Base-by-base conservation (phyloP, 345 rosid species). In the Toxicodendron radicans region DNA sequence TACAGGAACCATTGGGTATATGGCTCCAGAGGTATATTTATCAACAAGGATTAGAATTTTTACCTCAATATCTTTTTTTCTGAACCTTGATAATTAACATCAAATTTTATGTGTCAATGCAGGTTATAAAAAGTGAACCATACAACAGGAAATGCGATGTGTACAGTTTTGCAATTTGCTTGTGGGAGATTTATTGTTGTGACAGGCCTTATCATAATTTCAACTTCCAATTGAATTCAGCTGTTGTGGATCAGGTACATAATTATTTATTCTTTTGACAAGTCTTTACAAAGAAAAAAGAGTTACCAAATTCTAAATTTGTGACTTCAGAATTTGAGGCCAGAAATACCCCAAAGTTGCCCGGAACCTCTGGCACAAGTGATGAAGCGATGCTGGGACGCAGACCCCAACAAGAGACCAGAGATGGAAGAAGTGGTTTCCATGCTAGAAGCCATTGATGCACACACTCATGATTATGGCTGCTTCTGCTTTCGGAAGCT, bases 361-460 rank as follows among this genome's bases (percentile, higher is more conserved):
- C 78, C 81, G 23, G 41, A 57, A 7, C 10, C 21, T 4, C 23
- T 78, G 5, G 78, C 78, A 52, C 4, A 45, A 18, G 51, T 78
- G 38, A 78, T 73, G 78, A 41, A 45, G 57, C 23, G 11, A 58
- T 73, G 81, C 53, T 78, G 81, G 81, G 66, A 73, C 20, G 23
- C 52, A 53, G 66, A 73, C 41, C 75, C 81, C 1, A 54, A 32
- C 23, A 68, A 53, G 64, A 62, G 81, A 48, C 75, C 78, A 11
- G 81, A 74, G 66, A 78, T 78, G 81, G 41, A 73, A 12, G 72
- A 67, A 10, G 77, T 73, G 9, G 70, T 73, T 5, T 10, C 72
- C 54, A 12, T 51, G 54, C 18, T 51, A 1, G 54, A 51, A 13
- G n/a, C 54, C 54, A 51, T 51, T 51, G 54, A 51, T n/a, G 18